phyloP scores from a whole-genome alignment of 2,329 filamentous ascomycete species.

The Sclerotiophoma versabilis region DNA sequence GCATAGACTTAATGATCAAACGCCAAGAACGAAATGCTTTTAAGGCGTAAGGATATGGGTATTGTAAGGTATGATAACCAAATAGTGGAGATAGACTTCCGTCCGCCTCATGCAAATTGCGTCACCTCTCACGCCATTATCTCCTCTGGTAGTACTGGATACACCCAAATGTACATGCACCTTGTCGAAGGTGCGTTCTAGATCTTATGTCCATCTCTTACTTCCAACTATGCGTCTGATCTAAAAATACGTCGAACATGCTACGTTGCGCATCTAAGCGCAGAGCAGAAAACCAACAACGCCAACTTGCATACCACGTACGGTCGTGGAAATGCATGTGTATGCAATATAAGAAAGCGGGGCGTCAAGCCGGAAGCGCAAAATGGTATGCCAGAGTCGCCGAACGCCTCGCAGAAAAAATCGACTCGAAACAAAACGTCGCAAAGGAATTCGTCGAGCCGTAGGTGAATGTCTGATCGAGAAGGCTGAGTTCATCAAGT shows the following conservation, averaged over 20 bases:
- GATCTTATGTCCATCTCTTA: constrained; percentile 8
- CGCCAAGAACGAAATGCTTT: not conserved
- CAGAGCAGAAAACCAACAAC: constrained; percentile 20
- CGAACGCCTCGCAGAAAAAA: constrained; percentile 40
- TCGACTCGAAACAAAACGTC: constrained; percentile 26
- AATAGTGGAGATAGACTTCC: constrained; percentile 11
- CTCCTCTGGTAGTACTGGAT: constrained; percentile 5
- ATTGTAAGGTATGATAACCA: constrained; percentile 11
- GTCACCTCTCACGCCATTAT: constrained; percentile 5
- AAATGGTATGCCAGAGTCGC: constrained; percentile 32
- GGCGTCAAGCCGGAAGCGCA: constrained; percentile 19
- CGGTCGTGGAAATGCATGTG: constrained; percentile 23
- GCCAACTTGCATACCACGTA: constrained; percentile 25
- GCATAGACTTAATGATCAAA: not conserved
- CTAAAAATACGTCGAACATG: constrained; percentile 14
- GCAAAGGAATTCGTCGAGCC: constrained; percentile 42
- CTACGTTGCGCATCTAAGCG: constrained; percentile 15
- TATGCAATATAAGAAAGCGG: constrained; percentile 23
- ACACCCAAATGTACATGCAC: constrained; percentile 19
- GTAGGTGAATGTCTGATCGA: constrained; percentile 12
- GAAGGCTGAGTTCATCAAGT: constrained; percentile 34
- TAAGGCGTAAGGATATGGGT: constrained; percentile 12
- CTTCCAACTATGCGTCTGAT: constrained; percentile 7
- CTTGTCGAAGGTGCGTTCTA: constrained; percentile 3
- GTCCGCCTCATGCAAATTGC: constrained; percentile 17